A percentile compares a stretch with the other conserved stretches of the same genome.
Evolutionary conservation across 164 flowering plant species (phyloP).

Genomic region (Macadamia integrifolia): DNA sequence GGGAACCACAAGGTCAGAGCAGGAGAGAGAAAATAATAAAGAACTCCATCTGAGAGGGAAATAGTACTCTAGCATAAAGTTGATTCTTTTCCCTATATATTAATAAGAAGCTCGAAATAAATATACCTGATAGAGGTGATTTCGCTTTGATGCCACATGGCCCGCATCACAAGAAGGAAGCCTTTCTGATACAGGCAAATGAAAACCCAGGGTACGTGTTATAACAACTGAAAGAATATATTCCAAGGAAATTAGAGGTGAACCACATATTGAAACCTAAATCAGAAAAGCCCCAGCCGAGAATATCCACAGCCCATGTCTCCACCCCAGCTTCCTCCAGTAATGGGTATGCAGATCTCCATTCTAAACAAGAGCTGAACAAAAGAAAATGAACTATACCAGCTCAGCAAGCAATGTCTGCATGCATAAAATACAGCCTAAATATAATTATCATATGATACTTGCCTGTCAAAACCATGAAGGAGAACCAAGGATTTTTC

Average conservation of each 20-base stretch:
- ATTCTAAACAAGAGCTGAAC: neutral
- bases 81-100: no score
- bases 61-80: no score
- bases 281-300: conserved; percentile 98
- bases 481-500: conserved; percentile 74
- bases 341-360: conserved; percentile 83
- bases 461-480: conserved; percentile 90
- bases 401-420: neutral
- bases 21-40: no score
- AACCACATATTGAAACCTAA: conserved; percentile 41
- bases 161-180: conserved; percentile 76
- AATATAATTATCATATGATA: neutral
- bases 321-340: conserved; percentile 92
- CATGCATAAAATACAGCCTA: neutral
- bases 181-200: conserved; percentile 29
- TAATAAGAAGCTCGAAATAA: neutral
- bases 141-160: conserved; percentile 76
- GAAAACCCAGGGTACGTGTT: neutral
- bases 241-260: neutral
- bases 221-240: neutral
- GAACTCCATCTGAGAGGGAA: no score
- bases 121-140: conserved; percentile 82
- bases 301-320: conserved; percentile 89
- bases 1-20: no score
- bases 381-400: conserved; percentile 25